Base-by-base conservation (phyloP, 169 alveolate species). In the Eimeria acervulina region DNA sequence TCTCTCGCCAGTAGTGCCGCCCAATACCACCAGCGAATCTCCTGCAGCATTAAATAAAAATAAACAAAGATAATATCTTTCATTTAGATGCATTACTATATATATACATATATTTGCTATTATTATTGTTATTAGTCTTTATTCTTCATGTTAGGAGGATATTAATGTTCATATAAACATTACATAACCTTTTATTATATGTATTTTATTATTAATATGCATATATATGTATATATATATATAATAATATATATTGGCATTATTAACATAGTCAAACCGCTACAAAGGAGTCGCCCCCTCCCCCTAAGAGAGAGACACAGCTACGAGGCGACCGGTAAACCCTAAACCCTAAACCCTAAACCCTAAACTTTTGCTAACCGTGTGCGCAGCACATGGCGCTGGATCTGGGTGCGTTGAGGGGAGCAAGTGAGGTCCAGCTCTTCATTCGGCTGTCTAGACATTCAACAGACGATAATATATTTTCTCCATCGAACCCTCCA, bases 401-500 rank as follows among this genome's bases (percentile, higher is more conserved):
- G 15, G 99, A 98, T 51, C 99, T 93, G 23, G 99, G 98, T 15
- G 98, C 95, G 76, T 96, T 97, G 74, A 98, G 90, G 7, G 99
- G 98, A 12, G 99, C 98, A 15, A 96, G 93, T 63, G 95, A 97
- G 83, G 97, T 97, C 99, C 99, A 98, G 63, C 97, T 97, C 84
- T 97, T 96, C 99, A 98, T 98, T 13, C 99, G 90, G 80, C 96
- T 97, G 95, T 98, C 99, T 96, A 51, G 87, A 63, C 88, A 91
- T 95, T 98, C 99, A 33, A 98, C 99, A 83, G 97, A 89, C 26
- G 98, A 96, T 70, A 98, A 94, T 26, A 98, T 98, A 28, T 95
- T 63, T 7, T 95, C 63, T 0, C 99, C 99, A 85, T 98, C 99
- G 84, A 96, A 97, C 13, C 99, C 99, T 47, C 99, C 99, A 40